Base-by-base conservation (phyloP, 1,284 basidiomycete genomes). In the Coniophora puteana region DNA sequence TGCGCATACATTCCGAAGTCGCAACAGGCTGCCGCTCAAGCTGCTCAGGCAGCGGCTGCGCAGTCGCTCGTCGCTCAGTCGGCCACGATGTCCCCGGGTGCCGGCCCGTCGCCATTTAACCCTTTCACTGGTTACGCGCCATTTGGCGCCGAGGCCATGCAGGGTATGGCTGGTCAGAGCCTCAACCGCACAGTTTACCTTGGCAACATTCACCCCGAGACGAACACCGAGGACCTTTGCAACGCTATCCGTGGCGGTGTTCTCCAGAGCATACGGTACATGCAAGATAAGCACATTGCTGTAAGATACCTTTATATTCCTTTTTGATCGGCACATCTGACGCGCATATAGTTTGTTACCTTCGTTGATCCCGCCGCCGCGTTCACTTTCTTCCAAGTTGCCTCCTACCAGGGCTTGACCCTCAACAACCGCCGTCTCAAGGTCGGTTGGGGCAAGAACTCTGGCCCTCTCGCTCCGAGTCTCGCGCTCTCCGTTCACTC, bases 381-480 rank as follows among this genome's bases (percentile, higher is more conserved):
- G 3, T 85, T 91, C 54, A 87, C 87, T 12, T 95, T 97, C 73
- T 92, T 82, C 78, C 88, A 93, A 57, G 83, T 90, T 28, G 89
- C 91, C 8, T 83, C 85, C 3, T 86, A 83, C 59, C 86, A 92
- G 56, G 91, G 92, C 8, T 71, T 97, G 44, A 89, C 85, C 17
- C 73, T 96, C 50, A 92, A 91, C 69, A 90, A 91, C 63, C 84
- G 93, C 37, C 81, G 91, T 14, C 75, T 96, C 45, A 95, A 95
- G 70, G 81, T 95, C 50, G 92, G 93, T 34, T 97, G 93, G 93
- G 93, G 93, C 49, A 93, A 93, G 74, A 87, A 89, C 58, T 81
- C 87, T 21, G 89, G 91, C 3, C 85, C 92, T 20, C 72, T 94
- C 16, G 76, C 85, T 20, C 88, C 92, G 20, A 78, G 83, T 8